Base-by-base conservation (phyloP, 2,329 filamentous ascomycete species). In the Colletotrichum caudatum region DNA sequence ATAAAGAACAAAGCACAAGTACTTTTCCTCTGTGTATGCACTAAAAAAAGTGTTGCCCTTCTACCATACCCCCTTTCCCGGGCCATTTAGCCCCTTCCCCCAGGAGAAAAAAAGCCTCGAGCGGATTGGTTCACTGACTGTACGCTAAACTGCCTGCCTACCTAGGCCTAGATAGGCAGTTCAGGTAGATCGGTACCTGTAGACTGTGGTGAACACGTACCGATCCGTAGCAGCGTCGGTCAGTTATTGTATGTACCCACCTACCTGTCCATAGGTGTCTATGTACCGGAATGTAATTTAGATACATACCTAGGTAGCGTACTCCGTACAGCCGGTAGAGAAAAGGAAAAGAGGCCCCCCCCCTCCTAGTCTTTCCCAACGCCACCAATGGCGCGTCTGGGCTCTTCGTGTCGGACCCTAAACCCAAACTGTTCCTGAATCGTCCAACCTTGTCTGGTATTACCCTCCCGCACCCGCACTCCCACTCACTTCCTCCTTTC, bases 341-440 rank as follows among this genome's bases (percentile, higher is more conserved):
- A 58, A 59, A 35, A 23, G 35, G 33, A 50, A 46, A 56, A 39
- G 46, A 51, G 58, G 58, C n/a, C 57, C 44, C 56, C n/a, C 57
- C 44, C 56, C 26, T 41, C 54, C 54, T 11, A 57, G 54, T 39
- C 33, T 14, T 63, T 12, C 41, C 50, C n/a, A 57, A 33, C 41
- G 26, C 53, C 69, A 69, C 69, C 69, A 71, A 71, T 71, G 37
- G 35, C 46, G 46, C 20, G 53, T 50, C 59, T 59, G 65, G 65
- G 54, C 46, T 33, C 53, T 64, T 69, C 69, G 65, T 69, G 69
- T 69, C 69, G 69, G 65, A 71, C 58, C 69, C 69, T 65, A 71
- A 71, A 71, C 69, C 69, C 69, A 71, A 71, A 71, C 65, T 64
- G 69, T 71, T 71, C 69, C 69, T 71, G 69, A 71, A 71, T 69